phyloP scores from a whole-genome alignment of 768 basidiomycete species.

The Holtermannia corniformis region DNA sequence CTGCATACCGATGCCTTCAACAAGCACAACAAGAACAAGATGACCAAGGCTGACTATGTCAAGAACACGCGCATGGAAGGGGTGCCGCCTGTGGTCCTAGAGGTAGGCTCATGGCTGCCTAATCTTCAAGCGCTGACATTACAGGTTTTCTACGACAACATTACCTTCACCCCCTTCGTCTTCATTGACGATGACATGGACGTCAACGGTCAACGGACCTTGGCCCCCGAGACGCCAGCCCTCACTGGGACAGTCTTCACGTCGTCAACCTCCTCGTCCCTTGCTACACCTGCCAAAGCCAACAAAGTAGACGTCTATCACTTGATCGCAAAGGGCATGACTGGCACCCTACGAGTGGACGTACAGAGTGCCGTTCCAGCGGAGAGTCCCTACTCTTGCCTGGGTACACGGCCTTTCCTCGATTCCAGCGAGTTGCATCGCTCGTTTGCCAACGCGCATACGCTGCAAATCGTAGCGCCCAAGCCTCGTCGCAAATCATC shows the following conservation, averaged over 20 bases:
- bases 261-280: not conserved
- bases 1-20: conserved; percentile 98
- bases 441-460: conserved; percentile 32
- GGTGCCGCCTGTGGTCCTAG: conserved; percentile 68
- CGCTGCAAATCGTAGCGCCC: conserved; percentile 21
- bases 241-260: not conserved
- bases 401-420: conserved; percentile 37
- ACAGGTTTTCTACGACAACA: conserved; percentile 93
- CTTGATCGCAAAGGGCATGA: conserved; percentile 49
- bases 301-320: conserved; percentile 76
- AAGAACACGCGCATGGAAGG: conserved; percentile 85
- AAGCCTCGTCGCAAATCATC: conserved; percentile 7
- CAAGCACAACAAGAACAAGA: conserved; percentile 92
- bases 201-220: conserved; percentile 22
- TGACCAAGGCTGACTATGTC: conserved; percentile 89
- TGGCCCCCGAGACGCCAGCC: not conserved
- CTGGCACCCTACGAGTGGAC: conserved; percentile 27
- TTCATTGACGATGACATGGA: conserved; percentile 87
- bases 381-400: conserved; percentile 39
- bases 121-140: not conserved
- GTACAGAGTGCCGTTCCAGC: conserved; percentile 31
- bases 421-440: conserved; percentile 32
- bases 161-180: conserved; percentile 89
- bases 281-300: conserved; percentile 2
- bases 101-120: conserved; percentile 50